These are phyloP conservation scores for Garcia nutans DNA, from an alignment of 345 rosid species.

Conservation along the genomic window DNA sequence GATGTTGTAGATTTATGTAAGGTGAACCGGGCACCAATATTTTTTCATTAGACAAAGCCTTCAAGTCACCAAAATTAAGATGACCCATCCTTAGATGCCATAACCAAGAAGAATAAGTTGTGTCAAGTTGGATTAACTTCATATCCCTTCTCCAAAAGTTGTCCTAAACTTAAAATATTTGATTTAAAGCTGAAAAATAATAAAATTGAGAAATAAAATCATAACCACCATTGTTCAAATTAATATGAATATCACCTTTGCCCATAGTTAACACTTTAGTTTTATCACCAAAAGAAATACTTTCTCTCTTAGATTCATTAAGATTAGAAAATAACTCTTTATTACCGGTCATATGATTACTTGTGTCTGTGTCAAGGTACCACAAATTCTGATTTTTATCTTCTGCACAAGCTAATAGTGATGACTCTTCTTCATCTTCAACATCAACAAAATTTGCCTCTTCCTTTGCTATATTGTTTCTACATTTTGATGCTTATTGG, in stretches of 20 bases:
- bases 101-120: background rate
- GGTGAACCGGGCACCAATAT: background rate
- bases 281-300: conserved; percentile 14
- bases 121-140: background rate
- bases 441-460: background rate
- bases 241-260: conserved; percentile 7
- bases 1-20: background rate
- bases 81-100: conserved; percentile 8
- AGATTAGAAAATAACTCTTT: conserved; percentile 7
- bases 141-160: too few relatives aligned
- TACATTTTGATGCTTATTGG: background rate
- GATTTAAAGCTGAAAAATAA: too few relatives aligned
- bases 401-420: background rate
- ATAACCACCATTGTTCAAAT: too few relatives aligned
- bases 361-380: conserved; percentile 7
- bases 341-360: conserved; percentile 13
- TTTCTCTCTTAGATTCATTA: conserved; percentile 5
- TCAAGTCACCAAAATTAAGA: background rate
- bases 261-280: conserved; percentile 1
- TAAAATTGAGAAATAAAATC: too few relatives aligned
- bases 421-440: conserved; percentile 4
- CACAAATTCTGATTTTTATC: conserved; percentile 10
- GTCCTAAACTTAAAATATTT: too few relatives aligned
- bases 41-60: background rate
- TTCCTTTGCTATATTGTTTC: background rate